Evolutionary conservation across 441 rosid genomes (phyloP).

Genomic region (Oxalis stricta): DNA sequence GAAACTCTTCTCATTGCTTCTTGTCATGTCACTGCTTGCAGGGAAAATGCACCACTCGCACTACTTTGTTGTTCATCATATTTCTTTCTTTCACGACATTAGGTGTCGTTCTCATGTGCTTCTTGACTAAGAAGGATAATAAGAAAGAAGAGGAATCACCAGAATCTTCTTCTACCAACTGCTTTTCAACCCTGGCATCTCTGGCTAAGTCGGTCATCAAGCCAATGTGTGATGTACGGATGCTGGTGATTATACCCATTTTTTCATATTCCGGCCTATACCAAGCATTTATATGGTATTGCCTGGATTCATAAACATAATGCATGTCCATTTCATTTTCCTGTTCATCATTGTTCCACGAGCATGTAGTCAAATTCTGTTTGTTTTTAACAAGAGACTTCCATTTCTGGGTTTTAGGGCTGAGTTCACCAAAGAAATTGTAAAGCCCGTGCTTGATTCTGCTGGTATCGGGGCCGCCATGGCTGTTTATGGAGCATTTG

Average conservation of each 20-base stretch:
- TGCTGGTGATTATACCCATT: conserved; percentile 72
- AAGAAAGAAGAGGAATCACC: conserved; percentile 29
- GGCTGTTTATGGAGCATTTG: conserved; percentile 89
- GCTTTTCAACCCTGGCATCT: conserved; percentile 34
- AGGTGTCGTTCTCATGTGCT: conserved; percentile 66
- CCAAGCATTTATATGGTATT: conserved; percentile 88
- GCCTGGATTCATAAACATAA: conserved; percentile 3
- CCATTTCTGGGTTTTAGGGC: conserved; percentile 44
- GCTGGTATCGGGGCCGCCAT: conserved; percentile 85
- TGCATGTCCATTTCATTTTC: neutral
- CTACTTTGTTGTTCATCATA: conserved; percentile 54
- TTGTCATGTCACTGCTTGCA: conserved; percentile 27
- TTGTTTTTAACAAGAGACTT: neutral
- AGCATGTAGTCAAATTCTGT: neutral
- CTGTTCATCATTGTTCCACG: neutral
- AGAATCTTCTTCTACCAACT: conserved; percentile 35
- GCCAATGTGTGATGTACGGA: conserved; percentile 57
- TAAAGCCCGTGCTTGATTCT: conserved; percentile 67
- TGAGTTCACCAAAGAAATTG: conserved; percentile 72
- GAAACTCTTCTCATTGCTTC: conserved; percentile 7
- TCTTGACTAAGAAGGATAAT: conserved; percentile 48
- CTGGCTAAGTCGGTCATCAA: conserved; percentile 43
- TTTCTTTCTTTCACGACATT: conserved; percentile 65
- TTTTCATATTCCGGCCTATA: conserved; percentile 86
- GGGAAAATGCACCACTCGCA: conserved; percentile 65